Evolutionary conservation across 768 basidiomycete species (phyloP), one percentile per base, ranked within the genome.

Genomic region (Boletus speciosus): DNA sequence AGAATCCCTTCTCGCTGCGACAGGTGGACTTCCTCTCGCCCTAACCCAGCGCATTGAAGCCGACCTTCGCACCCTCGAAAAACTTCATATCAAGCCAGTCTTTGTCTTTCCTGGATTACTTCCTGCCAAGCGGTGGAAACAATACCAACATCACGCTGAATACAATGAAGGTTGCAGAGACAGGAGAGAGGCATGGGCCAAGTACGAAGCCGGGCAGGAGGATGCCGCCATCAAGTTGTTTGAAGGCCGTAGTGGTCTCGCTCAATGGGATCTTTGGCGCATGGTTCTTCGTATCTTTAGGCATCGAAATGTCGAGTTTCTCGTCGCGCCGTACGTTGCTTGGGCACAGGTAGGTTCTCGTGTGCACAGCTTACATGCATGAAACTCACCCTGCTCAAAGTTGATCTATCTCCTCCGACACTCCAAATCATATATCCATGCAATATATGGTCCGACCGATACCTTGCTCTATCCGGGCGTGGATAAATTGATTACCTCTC

Each of bases 321-420:
- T 98, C 44, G 86, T 98, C 55, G 95, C 97, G 43, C 97, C 97
- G 11, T 98, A 98, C 72, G 77, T 92, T 49, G 88, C 94, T 35
- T 93, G 91, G 87, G 90, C 96, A 42, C 96, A 98, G 83, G 95
- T 95, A 67, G 63, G 88, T 78, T 40, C 36, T 52, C 44, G 43
- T 38, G 49, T 55, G 34, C 47, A 50, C 34, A 34, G 40, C 29
- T 41, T 41, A n/a, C 27, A 14, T 34, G 34, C 16, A 2, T 31
- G 7, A 6, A 4, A 25, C 55, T 69, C 23, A 71, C 29, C 11
- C 16, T 10, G n/a, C 14, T 6, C 58, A 35, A 65, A 98, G 94
- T 78, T 99, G 68, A 88, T 95, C 60, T 98, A 98, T 76, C 84
- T 99, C 36, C 88, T 93, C 71, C 86, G 91, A 49, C 96, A 98